Base-by-base conservation (phyloP, 1,284 basidiomycete species). In the Pascua guehoae region DNA sequence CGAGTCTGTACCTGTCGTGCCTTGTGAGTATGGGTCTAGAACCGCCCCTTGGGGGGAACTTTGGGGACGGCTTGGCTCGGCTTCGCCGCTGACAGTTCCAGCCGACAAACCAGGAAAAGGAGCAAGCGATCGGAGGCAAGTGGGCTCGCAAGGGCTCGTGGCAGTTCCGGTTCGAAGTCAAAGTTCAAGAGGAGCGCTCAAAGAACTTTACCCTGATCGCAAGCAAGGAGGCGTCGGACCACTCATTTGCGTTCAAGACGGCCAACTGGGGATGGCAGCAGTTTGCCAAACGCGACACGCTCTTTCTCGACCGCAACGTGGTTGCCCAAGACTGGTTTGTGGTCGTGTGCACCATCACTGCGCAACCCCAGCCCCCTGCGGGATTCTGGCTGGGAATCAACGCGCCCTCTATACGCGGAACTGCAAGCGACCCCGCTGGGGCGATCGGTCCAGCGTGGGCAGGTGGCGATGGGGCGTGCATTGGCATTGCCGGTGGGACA, bases 111-210 rank as follows among this genome's bases (percentile, higher is more conserved):
- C 84, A 86, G 62, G 89, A 91, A 72, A 86, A 82, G 61, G 87
- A 88, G 53, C 81, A 76, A 36, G 81, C 85, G 0, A 72, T 86
- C 15, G 84, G 88, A 60, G 81, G 82, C 61, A 86, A 82, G 75
- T 93, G 90, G 90, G 76, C 83, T 14, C 83, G 90, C n/a, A 86
- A 89, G 59, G 90, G 90, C 2, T 76, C 86, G 17, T 92, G 85
- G 78, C 88, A 86, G 68, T 93, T 93, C 73, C 85, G 83, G 59
- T 91, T 93, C 69, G 89, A 91, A 70, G 80, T 93, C 64, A 84
- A 84, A 70, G 86, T 83, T 2, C 53, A 59, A 42, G 70, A 71
- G 42, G 60, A 66, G 17, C 61, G 66, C n/a, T 60, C 58, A n/a
- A 67, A 67, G 56, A 18, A 55, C 39, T 51, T 62, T 24, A 61